phyloP scores from a whole-genome alignment of 768 basidiomycete genomes.

The Leccinum longicurvipes region DNA sequence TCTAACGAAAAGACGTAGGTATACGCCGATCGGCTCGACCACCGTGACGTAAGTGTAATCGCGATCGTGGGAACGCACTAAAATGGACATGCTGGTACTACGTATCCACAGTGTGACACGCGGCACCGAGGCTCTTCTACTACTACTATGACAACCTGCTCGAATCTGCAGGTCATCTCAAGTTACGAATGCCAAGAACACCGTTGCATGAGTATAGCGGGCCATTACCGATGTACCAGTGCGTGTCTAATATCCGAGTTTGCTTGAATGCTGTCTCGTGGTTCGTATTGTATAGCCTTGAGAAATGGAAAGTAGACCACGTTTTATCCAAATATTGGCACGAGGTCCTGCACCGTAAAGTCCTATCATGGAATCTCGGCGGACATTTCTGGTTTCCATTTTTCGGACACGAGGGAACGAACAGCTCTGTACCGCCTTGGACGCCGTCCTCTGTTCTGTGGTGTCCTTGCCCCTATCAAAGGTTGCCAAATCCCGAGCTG shows the following conservation, averaged over 20 bases:
- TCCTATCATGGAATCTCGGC: not conserved
- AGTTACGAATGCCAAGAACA: not conserved
- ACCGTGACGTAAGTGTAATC: no score
- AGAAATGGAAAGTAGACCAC: not conserved
- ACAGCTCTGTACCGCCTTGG: slow-evolving; percentile 1
- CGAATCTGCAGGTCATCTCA: no score
- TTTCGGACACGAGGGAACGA: not conserved
- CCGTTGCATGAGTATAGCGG: not conserved
- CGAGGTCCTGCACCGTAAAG: not conserved
- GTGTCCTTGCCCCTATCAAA: not conserved
- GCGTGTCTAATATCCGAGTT: not conserved
- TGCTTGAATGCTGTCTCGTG: not conserved
- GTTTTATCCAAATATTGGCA: not conserved
- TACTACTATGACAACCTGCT: no score
- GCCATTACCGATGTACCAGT: not conserved
- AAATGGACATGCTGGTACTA: no score
- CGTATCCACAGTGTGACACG: no score
- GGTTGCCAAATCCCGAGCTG: not conserved
- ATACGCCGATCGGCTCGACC: no score
- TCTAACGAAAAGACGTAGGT: no score
- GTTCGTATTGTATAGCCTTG: not conserved
- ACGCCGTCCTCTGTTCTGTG: not conserved
- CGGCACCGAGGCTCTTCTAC: no score
- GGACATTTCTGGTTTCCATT: slow-evolving; percentile 8
- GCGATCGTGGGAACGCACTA: no score